Percentiles rank a stretch among this genome's conserved stretches.
phyloP scores from a whole-genome alignment of 192 early-diverging fungal species.

The Umbelopsis sp. region DNA sequence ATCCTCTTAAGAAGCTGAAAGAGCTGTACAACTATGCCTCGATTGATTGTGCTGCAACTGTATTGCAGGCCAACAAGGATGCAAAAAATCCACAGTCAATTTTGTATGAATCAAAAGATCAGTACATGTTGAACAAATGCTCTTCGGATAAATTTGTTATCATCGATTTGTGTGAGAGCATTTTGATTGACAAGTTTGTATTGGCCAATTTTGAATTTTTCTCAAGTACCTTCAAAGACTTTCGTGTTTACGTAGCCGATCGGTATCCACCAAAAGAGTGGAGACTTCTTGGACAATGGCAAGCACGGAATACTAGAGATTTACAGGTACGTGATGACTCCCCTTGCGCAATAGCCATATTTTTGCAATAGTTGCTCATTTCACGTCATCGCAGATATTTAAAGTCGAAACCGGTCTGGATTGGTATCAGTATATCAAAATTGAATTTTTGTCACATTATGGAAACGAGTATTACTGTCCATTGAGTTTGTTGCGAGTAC shows the following conservation, averaged over 20 bases:
- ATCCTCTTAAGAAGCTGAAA: conserved; percentile 60
- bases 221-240: conserved; percentile 89
- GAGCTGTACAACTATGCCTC: conserved; percentile 97
- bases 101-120: conserved; percentile 88
- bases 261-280: conserved; percentile 70
- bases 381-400: conserved; percentile 67
- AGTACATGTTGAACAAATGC: conserved; percentile 96
- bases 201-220: conserved; percentile 98
- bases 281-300: conserved; percentile 81
- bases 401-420: conserved; percentile 70
- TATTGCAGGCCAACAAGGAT: conserved; percentile 82
- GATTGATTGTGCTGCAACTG: conserved; percentile 89
- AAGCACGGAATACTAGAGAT: conserved; percentile 85
- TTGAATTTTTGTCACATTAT: conserved; percentile 90
- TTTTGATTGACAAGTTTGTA: conserved; percentile 86
- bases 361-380: neutral
- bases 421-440: conserved; percentile 84
- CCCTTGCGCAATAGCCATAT: neutral
- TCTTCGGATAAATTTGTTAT: conserved; percentile 80
- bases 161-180: conserved; percentile 94
- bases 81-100: conserved; percentile 83
- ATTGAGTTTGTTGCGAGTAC: conserved; percentile 81
- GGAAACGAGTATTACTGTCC: conserved; percentile 95
- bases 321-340: conserved; percentile 61
- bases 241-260: conserved; percentile 76